Evolutionary conservation across 768 basidiomycete genomes (phyloP).

Genomic region (Lactarius psammicola): DNA sequence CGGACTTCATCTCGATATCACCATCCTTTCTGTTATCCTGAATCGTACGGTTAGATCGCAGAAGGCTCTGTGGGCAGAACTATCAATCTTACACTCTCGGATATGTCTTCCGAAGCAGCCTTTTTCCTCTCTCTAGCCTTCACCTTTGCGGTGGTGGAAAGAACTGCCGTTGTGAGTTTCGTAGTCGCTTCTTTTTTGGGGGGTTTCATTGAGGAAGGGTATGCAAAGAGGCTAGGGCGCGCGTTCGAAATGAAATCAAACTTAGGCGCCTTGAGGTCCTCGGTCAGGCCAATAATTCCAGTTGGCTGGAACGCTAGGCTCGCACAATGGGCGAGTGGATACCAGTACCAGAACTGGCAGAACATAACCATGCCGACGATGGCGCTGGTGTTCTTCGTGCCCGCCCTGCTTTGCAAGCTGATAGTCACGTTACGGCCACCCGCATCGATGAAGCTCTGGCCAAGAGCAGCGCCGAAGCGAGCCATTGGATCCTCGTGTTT

Average conservation of each 20-base stretch:
- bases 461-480: slow-evolving; percentile 92
- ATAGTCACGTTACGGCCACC: slow-evolving; percentile 97
- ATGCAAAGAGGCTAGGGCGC: slow-evolving; percentile 87
- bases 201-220: slow-evolving; percentile 81
- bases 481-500: slow-evolving; percentile 99
- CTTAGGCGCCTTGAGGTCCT: slow-evolving; percentile 86
- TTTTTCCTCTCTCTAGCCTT: slow-evolving; percentile 93
- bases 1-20: slow-evolving; percentile 79
- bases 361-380: slow-evolving; percentile 98
- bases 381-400: slow-evolving; percentile 88
- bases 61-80: neutral
- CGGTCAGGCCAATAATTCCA: slow-evolving; percentile 88
- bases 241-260: slow-evolving; percentile 92
- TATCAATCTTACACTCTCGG: slow-evolving; percentile 72
- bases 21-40: slow-evolving; percentile 52
- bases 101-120: slow-evolving; percentile 75
- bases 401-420: slow-evolving; percentile 88
- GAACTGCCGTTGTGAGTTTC: slow-evolving; percentile 91
- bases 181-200: slow-evolving; percentile 90
- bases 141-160: slow-evolving; percentile 97
- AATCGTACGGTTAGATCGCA: slow-evolving; percentile 51
- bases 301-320: slow-evolving; percentile 94
- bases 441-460: slow-evolving; percentile 96
- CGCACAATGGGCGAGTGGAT: slow-evolving; percentile 91
- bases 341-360: slow-evolving; percentile 99